A percentile compares a stretch with the other conserved stretches of the same genome.
Conservation (phyloP, 2,329 filamentous ascomycete species). For the Curvularia hawaiiensis region DNA sequence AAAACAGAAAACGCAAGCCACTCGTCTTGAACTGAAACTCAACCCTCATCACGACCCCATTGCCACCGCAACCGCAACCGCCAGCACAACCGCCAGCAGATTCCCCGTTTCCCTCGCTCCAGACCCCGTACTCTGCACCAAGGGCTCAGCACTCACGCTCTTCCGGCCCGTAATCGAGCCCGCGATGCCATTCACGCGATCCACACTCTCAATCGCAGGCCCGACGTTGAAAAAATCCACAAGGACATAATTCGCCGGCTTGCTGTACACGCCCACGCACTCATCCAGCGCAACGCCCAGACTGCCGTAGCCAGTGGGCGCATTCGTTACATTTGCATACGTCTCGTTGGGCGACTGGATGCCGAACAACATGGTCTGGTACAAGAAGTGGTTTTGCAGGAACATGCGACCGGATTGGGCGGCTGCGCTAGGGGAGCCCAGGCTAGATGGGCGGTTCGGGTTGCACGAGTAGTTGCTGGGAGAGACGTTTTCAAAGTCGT, state of each 20-base stretch:
- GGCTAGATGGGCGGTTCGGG: slow-evolving; percentile 65
- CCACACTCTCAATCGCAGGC: slow-evolving; percentile 70
- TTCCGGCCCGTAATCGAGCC: slow-evolving; percentile 30
- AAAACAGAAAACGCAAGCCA: neutral
- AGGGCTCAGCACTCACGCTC: slow-evolving; percentile 26
- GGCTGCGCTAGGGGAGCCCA: slow-evolving; percentile 56
- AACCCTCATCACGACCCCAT: slow-evolving; percentile 27
- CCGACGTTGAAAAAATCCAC: slow-evolving; percentile 82
- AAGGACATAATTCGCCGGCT: slow-evolving; percentile 72
- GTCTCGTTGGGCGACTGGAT: slow-evolving; percentile 51
- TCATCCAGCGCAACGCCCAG: slow-evolving; percentile 44
- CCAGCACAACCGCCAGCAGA: slow-evolving; percentile 38
- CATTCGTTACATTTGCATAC: slow-evolving; percentile 69
- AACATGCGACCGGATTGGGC: slow-evolving; percentile 66
- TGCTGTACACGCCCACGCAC: slow-evolving; percentile 65
- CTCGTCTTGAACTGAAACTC: too few relatives aligned
- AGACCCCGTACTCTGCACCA: slow-evolving; percentile 25
- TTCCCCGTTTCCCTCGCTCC: slow-evolving; percentile 25
- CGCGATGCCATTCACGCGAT: slow-evolving; percentile 69
- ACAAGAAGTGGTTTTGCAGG: slow-evolving; percentile 81
- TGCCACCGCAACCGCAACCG: slow-evolving; percentile 35
- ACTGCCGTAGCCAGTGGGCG: slow-evolving; percentile 62
- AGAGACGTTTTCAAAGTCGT: slow-evolving; percentile 66
- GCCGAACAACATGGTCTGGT: slow-evolving; percentile 57
- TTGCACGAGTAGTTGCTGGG: slow-evolving; percentile 73